These are phyloP conservation scores for Mycena rosella DNA, from an alignment of 768 basidiomycete genomes.

Conservation along the genomic window DNA sequence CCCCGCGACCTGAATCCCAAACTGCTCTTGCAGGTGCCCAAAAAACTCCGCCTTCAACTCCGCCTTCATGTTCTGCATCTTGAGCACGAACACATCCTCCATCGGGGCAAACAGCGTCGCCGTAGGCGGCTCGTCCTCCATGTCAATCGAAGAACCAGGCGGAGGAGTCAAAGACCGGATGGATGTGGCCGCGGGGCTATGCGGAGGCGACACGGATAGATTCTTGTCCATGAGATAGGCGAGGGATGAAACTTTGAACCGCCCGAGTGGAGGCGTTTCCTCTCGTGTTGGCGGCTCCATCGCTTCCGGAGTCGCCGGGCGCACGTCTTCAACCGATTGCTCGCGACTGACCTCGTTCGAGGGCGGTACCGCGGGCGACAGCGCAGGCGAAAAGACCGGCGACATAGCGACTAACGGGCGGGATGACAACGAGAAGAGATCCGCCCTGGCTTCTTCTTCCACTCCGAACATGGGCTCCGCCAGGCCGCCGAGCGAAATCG, in stretches of 20 bases:
- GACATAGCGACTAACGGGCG: constrained; percentile 19
- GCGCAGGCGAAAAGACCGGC: constrained; percentile 29
- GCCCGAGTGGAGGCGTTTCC: constrained; percentile 34
- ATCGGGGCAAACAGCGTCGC: constrained; percentile 33
- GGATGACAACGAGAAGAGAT: constrained; percentile 27
- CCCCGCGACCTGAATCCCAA: constrained; percentile 23
- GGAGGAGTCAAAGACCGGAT: constrained; percentile 14
- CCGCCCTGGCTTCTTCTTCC: constrained; percentile 15
- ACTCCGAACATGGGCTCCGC: constrained; percentile 30
- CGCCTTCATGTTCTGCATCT: constrained; percentile 33
- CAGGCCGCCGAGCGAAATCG: constrained; percentile 24
- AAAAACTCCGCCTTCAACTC: constrained; percentile 26
- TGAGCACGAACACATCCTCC: constrained; percentile 35
- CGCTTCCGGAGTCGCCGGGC: constrained; percentile 2
- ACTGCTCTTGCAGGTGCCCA: constrained; percentile 30
- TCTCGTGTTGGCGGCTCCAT: constrained; percentile 4
- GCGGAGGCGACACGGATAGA: constrained; percentile 32
- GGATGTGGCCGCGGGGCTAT: constrained; percentile 9
- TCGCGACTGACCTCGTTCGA: constrained; percentile 29
- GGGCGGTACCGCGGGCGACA: constrained; percentile 22
- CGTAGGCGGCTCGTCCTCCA: constrained; percentile 21
- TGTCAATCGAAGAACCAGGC: constrained; percentile 2
- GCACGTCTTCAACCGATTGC: constrained; percentile 18
- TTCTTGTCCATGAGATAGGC: constrained; percentile 35
- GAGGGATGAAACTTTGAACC: constrained; percentile 31